These are phyloP conservation scores for Vitis hybrid DNA, from an alignment of 177 flowering plant genomes.

Conservation along the genomic window DNA sequence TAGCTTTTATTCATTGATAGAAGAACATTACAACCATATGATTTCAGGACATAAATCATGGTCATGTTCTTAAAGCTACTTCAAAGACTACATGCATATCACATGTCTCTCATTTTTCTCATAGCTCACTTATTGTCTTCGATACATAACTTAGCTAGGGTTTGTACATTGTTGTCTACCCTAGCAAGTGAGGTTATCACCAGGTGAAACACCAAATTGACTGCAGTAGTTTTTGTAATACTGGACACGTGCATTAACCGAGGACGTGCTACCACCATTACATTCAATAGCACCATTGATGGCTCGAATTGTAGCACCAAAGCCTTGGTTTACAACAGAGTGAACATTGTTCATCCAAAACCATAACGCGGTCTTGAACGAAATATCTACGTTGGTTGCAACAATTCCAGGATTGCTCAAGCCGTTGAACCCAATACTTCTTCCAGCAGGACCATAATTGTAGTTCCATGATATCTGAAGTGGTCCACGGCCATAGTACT, in stretches of 20 bases:
- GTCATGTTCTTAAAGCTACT: too few species aligned
- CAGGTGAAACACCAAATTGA: conserved; percentile 16
- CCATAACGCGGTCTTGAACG: conserved; percentile 33
- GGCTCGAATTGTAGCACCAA: conserved; percentile 26
- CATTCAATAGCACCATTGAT: conserved; percentile 29
- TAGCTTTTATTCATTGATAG: too few species aligned
- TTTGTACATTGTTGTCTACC: too few species aligned
- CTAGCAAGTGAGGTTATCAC: conserved; percentile 20
- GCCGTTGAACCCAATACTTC: conserved; percentile 20
- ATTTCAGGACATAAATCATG: too few species aligned
- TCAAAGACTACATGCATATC: too few species aligned
- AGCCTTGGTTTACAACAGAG: conserved; percentile 18
- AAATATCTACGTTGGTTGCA: conserved; percentile 11
- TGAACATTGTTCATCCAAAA: conserved; percentile 25
- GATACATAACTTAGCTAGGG: too few species aligned
- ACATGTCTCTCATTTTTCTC: too few species aligned
- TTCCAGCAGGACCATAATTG: conserved; percentile 35
- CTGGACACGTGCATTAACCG: conserved; percentile 9
- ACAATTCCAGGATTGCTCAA: conserved; percentile 23
- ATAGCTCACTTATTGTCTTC: too few species aligned
- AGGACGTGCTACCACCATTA: background rate
- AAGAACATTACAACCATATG: too few species aligned
- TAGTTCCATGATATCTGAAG: conserved; percentile 37
- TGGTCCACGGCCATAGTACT: conserved; percentile 31
- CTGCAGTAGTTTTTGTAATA: conserved; percentile 14